Evolutionary conservation across 345 rosid species (phyloP).

Genomic region (Kernera saxatilis): DNA sequence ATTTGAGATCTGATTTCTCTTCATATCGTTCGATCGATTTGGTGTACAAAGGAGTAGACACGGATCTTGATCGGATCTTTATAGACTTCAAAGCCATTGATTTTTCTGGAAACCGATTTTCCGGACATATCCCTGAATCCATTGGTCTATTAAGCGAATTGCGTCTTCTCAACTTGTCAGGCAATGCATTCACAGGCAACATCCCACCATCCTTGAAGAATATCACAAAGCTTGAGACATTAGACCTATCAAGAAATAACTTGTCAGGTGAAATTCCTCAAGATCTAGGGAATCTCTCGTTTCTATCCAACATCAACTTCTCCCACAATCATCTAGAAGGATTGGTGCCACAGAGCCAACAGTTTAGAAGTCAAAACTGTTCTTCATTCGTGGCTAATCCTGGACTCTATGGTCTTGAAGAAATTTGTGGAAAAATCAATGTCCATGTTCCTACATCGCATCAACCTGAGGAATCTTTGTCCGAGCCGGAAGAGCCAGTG

Average conservation of each 20-base stretch:
- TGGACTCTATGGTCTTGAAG: neutral
- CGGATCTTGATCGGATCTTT: neutral
- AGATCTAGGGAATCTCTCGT: neutral
- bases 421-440: neutral
- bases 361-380: neutral
- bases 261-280: neutral
- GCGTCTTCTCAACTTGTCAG: neutral
- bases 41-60: neutral
- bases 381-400: neutral
- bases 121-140: neutral
- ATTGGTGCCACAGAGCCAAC: neutral
- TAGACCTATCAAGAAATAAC: neutral
- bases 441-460: neutral
- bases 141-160: neutral
- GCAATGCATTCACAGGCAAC: neutral
- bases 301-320: neutral
- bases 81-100: neutral
- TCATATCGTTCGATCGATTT: neutral
- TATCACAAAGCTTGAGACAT: neutral
- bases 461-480: neutral
- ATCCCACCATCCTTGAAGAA: conserved; percentile 1
- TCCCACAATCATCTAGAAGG: conserved; percentile 1
- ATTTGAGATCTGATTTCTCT: no score
- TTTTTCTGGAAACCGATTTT: neutral
- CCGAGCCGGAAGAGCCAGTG: neutral